Evolutionary conservation across 2,329 filamentous ascomycete genomes (phyloP), one percentile per base, ranked within the genome.

Genomic region (Fusarium phyllophilum): DNA sequence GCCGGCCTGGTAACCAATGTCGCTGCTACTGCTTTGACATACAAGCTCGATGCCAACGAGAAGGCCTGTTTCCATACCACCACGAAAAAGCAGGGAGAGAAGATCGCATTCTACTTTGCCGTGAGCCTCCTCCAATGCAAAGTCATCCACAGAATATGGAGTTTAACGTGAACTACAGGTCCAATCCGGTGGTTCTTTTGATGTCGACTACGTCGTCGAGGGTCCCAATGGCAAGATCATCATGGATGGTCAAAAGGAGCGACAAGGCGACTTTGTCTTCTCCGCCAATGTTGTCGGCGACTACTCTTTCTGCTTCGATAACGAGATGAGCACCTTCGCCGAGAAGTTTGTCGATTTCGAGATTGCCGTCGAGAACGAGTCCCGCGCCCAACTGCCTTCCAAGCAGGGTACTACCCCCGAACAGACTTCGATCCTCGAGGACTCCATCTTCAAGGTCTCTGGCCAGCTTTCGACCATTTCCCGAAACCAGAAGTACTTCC

Each of bases 321-420:
- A 99, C 81, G 93, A 96, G 81, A 97, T 99, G 93, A 97, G 94
- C 81, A 98, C 96, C 1, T 98, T 97, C 82, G 92, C 95, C 59
- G 96, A 99, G 85, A 99, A 99, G 86, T 91, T 94, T 82, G 95
- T 99, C 74, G 96, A 99, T 83, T 98, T 99, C 80, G 96, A 99
- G 85, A 97, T 99, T 81, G 90, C 95, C 72, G 96, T 98, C 81
- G 96, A 98, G 84, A 95, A 97, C 84, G 96, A 98, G 85, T 86
- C 88, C 73, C 93, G 93, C 78, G 90, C 95, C 62, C 88, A 93
- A 80, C 89, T 98, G 34, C 96, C 96, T 44, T 93, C 94, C 58
- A 97, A 97, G 84, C 94, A 95, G 83, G 95, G 95, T 72, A 93
- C 94, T 51, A 90, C 92, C 57, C 92, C 94, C 59, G 96, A 99